Evolutionary conservation across 441 rosid genomes (phyloP).

Genomic region (Pelargonium cotyledonis): DNA sequence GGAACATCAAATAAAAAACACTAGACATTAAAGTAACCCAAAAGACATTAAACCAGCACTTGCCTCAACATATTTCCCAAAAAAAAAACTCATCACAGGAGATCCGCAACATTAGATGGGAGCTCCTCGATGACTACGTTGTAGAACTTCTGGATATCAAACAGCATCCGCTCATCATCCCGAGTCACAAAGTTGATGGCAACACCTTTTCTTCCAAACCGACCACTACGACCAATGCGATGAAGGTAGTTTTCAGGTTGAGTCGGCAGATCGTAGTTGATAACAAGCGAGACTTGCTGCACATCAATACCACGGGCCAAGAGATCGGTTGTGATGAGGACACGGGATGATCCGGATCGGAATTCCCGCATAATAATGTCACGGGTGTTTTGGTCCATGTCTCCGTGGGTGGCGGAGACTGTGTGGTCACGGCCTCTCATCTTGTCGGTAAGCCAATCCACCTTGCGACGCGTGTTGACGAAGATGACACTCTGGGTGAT

Average conservation of each 20-base stretch:
- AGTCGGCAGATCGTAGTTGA: conserved; percentile 67
- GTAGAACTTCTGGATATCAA: conserved; percentile 71
- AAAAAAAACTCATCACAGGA: conserved; percentile 34
- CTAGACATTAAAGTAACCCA: too few species aligned
- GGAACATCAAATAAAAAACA: too few species aligned
- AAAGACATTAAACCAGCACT: too few species aligned
- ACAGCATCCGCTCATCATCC: conserved; percentile 69
- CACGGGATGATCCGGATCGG: conserved; percentile 72
- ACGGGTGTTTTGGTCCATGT: conserved; percentile 54
- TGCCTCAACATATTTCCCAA: conserved; percentile 6
- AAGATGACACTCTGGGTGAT: conserved; percentile 77
- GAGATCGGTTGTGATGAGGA: conserved; percentile 68
- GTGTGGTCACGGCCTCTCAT: conserved; percentile 72
- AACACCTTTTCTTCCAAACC: conserved; percentile 72
- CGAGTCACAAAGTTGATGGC: conserved; percentile 64
- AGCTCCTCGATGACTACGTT: conserved; percentile 50
- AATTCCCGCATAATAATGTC: conserved; percentile 76
- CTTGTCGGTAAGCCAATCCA: conserved; percentile 76
- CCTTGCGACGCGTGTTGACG: conserved; percentile 70
- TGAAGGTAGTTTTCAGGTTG: conserved; percentile 84
- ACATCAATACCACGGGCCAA: conserved; percentile 77
- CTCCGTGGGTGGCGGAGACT: conserved; percentile 39
- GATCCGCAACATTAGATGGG: conserved; percentile 63
- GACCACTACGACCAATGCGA: conserved; percentile 70
- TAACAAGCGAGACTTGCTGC: conserved; percentile 76